Evolutionary conservation across 2,329 filamentous ascomycete genomes (phyloP).

Genomic region (Rhynchosporium agropyri): DNA sequence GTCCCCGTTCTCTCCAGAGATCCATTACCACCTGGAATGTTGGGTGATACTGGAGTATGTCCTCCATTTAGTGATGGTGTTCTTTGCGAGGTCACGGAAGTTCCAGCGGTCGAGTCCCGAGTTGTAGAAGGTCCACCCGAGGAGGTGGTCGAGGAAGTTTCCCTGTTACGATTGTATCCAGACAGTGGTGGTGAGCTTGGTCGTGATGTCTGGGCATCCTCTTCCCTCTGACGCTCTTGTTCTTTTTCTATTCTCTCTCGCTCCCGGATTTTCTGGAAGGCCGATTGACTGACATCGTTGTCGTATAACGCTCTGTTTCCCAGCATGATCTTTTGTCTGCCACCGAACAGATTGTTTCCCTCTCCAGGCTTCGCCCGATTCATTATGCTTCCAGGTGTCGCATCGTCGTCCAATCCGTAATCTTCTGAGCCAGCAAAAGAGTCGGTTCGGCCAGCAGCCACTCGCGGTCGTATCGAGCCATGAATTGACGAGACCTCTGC

Average conservation of each 20-base stretch:
- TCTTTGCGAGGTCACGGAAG: constrained; percentile 79
- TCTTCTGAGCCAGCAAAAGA: constrained; percentile 67
- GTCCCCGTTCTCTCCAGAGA: constrained; percentile 66
- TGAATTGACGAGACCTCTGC: constrained; percentile 85
- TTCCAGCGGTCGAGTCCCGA: constrained; percentile 83
- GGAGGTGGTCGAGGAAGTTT: constrained; percentile 85
- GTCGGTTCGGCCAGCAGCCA: constrained; percentile 61
- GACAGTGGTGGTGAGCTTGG: constrained; percentile 60
- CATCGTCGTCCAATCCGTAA: constrained; percentile 66
- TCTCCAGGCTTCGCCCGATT: constrained; percentile 78
- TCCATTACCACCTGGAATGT: constrained; percentile 44
- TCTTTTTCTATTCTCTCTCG: constrained; percentile 49
- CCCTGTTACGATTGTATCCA: constrained; percentile 73
- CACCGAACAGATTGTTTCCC: constrained; percentile 91
- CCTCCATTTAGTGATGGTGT: constrained; percentile 56
- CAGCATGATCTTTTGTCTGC: constrained; percentile 91
- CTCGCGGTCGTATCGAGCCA: constrained; percentile 60
- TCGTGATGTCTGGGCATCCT: constrained; percentile 46
- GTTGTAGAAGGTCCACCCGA: constrained; percentile 64
- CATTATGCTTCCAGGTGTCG: constrained; percentile 74
- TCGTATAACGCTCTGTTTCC: constrained; percentile 76
- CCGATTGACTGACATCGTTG: constrained; percentile 79
- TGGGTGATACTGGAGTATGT: constrained; percentile 45
- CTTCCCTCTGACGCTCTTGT: constrained; percentile 45
- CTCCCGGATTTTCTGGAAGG: constrained; percentile 75